Base-by-base conservation (phyloP, 306 rosid genomes). In the Carpinus viminea region DNA sequence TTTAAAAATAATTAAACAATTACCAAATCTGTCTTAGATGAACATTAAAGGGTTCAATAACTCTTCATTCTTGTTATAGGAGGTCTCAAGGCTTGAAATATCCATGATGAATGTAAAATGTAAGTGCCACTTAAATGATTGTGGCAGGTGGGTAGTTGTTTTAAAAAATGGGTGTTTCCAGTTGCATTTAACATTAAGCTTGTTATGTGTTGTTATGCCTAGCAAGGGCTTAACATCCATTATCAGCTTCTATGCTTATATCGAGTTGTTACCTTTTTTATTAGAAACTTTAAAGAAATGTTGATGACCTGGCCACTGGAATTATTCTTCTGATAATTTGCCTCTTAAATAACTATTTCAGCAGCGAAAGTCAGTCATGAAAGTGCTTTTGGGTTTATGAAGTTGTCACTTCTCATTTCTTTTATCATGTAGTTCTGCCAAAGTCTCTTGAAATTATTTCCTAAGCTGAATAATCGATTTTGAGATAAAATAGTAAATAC, bases 51-150 rank as follows among this genome's bases (percentile, higher is more conserved):
- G 50, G 26, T 43, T n/a, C 72, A 36, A 38, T 43, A 11, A 38
- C 72, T 68, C 26, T 68, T 45, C 15, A 38, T 38, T 68, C 53
- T 43, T 17, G 50, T 31, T 36, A 5, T 43, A 38, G 72, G 12
- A 43, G 15, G 8, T 68, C 20, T 68, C 16, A 17, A 45, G 53
- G 72, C 50, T 18, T 43, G 53, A 68, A 68, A 68, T 41, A 8
- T 38, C 26, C 52, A 0, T 68, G 72, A 38, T 68, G 34, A 17
- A 38, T 68, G 72, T 68, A n/a, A 68, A 68, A 68, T 41, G 72
- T 38, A 38, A 8, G 24, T 68, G 24, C 28, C 48, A 4, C 36
- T 43, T 21, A 21, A 46, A 70, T 46, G 53, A 38, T 34, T 64
- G 20, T 31, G 45, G 45, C 45, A 2, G 69, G 69, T 6, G 69